Evolutionary conservation across 2,329 filamentous ascomycete genomes (phyloP).

Genomic region (Neoscytalidium dimidiatum): DNA sequence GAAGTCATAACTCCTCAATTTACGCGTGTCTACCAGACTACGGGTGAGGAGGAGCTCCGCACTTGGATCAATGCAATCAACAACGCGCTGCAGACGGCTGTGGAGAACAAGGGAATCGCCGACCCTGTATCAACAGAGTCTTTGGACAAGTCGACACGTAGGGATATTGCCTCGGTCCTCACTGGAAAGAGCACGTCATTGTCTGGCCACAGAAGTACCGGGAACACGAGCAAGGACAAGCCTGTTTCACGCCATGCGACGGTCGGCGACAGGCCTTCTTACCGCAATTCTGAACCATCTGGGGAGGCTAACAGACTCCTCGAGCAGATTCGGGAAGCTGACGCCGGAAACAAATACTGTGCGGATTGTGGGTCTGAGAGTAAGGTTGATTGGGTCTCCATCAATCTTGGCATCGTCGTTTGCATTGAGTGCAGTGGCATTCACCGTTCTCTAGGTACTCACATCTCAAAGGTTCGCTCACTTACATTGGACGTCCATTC

Average conservation of each 20-base stretch:
- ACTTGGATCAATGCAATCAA: conserved; percentile 97
- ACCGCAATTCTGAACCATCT: conserved; percentile 68
- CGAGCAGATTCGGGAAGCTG: conserved; percentile 82
- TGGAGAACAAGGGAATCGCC: conserved; percentile 67
- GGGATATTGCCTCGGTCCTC: conserved; percentile 89
- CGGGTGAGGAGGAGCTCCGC: conserved; percentile 96
- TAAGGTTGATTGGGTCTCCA: conserved; percentile 98
- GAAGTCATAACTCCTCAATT: conserved; percentile 97
- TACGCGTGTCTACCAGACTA: conserved; percentile 95
- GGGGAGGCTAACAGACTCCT: conserved; percentile 84
- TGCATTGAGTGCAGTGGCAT: conserved; percentile 99
- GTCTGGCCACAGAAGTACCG: conserved; percentile 54
- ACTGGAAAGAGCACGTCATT: conserved; percentile 87
- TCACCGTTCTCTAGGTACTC: conserved; percentile 91
- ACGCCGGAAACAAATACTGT: conserved; percentile 91
- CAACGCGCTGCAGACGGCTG: conserved; percentile 92
- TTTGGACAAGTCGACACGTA: conserved; percentile 61
- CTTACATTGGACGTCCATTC: conserved; percentile 93
- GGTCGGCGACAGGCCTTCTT: conserved; percentile 81
- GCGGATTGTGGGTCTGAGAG: conserved; percentile 89
- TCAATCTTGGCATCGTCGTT: conserved; percentile 92
- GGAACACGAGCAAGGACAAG: conserved; percentile 42
- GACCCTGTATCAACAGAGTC: conserved; percentile 54
- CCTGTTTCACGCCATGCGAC: conserved; percentile 83
- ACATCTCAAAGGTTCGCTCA: conserved; percentile 96